phyloP scores from a whole-genome alignment of 371 early-diverging fungal genomes.

The Mortierella sp. region DNA sequence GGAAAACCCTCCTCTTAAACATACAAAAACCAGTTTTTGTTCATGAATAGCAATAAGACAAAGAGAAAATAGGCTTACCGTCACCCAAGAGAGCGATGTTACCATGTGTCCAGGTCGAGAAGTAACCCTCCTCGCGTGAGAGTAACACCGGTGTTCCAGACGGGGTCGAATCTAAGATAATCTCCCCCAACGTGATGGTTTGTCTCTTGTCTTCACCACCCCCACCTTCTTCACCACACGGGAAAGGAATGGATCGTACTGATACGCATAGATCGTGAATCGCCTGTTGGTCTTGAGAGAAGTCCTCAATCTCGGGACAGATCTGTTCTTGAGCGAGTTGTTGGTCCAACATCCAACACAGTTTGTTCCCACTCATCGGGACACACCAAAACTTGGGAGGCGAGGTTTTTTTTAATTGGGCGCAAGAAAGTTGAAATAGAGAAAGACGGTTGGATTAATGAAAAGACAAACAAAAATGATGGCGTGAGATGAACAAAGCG shows the following conservation, averaged over 20 bases:
- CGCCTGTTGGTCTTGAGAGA: constrained; percentile 15
- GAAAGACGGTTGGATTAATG: not conserved
- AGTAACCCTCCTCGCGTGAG: constrained; percentile 36
- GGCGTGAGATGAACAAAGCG: not conserved
- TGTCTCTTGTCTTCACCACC: not conserved
- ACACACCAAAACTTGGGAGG: constrained; percentile 54
- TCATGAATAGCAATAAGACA: not conserved
- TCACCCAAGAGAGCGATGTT: constrained; percentile 48
- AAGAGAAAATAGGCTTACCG: constrained; percentile 27
- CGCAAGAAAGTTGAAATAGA: not conserved
- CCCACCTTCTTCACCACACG: not conserved
- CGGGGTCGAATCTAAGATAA: constrained; percentile 37
- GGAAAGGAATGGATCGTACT: constrained; percentile 27
- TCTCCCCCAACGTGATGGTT: constrained; percentile 11
- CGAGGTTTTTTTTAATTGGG: not conserved
- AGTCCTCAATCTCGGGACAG: constrained; percentile 48
- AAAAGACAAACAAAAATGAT: not conserved
- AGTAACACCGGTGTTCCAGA: constrained; percentile 23
- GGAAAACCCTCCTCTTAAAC: not conserved
- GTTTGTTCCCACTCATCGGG: constrained; percentile 34
- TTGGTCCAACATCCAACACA: constrained; percentile 52
- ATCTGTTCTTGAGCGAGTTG: constrained; percentile 10
- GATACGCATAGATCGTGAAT: constrained; percentile 18
- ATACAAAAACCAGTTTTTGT: not conserved
- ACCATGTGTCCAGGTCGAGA: constrained; percentile 42